Percentiles rank a stretch among this genome's conserved stretches.
These are phyloP conservation scores for Letharia lupina DNA, from an alignment of 495 filamentous ascomycete species.

Conservation along the genomic window DNA sequence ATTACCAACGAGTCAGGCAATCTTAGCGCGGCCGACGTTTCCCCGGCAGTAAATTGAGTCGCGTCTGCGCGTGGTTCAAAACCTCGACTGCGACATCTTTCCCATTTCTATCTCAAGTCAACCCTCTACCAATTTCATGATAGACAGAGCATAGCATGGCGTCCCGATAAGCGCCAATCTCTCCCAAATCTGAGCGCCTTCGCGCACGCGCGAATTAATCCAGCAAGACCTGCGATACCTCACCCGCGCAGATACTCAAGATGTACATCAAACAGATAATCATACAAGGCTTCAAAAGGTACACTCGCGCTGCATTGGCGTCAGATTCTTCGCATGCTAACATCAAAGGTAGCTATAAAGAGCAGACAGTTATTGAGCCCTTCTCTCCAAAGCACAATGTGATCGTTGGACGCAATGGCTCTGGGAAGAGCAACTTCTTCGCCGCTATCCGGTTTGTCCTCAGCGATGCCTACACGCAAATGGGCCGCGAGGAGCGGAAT, in stretches of 20 bases:
- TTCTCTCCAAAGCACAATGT: slow-evolving; percentile 98
- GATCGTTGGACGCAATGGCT: slow-evolving; percentile 97
- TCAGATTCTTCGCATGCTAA: neutral
- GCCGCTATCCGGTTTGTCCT: slow-evolving; percentile 97
- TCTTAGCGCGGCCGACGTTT: slow-evolving; percentile 1
- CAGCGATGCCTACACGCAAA: slow-evolving; percentile 93
- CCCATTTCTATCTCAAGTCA: neutral
- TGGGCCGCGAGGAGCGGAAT: slow-evolving; percentile 92
- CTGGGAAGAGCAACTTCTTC: slow-evolving; percentile 99
- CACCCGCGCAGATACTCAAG: neutral
- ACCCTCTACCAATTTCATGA: neutral
- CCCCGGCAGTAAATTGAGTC: neutral
- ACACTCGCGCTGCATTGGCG: slow-evolving; percentile 22
- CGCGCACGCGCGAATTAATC: neutral
- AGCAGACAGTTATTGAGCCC: slow-evolving; percentile 95
- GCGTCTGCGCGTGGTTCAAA: slow-evolving; percentile 5
- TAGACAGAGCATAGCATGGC: neutral
- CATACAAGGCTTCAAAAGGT: slow-evolving; percentile 99
- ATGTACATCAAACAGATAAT: slow-evolving; percentile 99
- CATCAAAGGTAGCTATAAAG: slow-evolving; percentile 70
- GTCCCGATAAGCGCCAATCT: neutral
- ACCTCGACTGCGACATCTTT: neutral
- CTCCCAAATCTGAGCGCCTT: neutral
- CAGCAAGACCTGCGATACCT: neutral
- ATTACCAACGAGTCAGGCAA: neutral